Base-by-base conservation (phyloP, 176 grass and related monocot species). In the Juncus effusus region DNA sequence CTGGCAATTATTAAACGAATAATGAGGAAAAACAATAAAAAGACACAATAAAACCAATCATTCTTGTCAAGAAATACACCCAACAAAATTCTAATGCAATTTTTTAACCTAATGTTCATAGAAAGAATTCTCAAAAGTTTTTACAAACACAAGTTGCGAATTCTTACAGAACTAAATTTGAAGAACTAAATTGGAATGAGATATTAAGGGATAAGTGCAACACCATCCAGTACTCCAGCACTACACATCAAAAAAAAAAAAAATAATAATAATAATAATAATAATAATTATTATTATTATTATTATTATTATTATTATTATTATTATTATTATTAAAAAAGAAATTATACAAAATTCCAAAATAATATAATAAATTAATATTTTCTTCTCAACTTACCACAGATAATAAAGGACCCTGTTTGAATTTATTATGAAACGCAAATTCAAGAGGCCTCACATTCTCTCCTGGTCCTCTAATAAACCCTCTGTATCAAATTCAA, bases 351-450 rank as follows among this genome's bases (percentile, higher is more conserved):
- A 42, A 42, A 14, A 28, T 1, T 28, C 19, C 0, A 47, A 51
- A 40, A 5, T 66, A 44, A 4, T n/a, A 16, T 36, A 66, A 66
- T 62, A 47, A 9, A 35, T 58, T 58, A 11, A 44, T 57, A 44
- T 57, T 0, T 35, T n/a, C n/a, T 47, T 47, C 4, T 47, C 4
- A 38, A 61, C 74, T 70, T 92, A 97, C 93, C 88, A 97, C 93
- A 62, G 93, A 91, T 59, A 97, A 65, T 65, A 97, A 56, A 2
- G 93, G 93, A 9, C 88, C 93, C 56, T 97, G 85, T 63, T 81
- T 97, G 74, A 97, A 96, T 83, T 91, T 96, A 66, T 78, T 96
- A 70, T 96, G 88, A 56, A 96, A 96, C 62, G 85, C 80, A 72
- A 96, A 91, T 28, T 78, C 85, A 53, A 97, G 82, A 51, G 93